A percentile compares a stretch with the other conserved stretches of the same genome.
Conservation (phyloP, 352 stramenopile genomes). For the Phytophthora agathidicida region DNA sequence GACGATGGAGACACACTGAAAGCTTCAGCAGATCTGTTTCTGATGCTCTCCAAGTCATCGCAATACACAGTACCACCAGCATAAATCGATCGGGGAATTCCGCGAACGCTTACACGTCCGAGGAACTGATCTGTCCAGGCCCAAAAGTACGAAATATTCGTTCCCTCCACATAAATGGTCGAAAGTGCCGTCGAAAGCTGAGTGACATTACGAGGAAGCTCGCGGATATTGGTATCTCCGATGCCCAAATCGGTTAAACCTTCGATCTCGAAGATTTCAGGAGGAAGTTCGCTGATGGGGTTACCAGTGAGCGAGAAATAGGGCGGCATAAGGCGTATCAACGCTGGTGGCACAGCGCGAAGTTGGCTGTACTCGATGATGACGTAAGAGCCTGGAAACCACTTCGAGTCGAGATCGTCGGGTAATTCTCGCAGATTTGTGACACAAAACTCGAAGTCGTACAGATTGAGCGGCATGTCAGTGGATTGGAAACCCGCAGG, state of each 20-base stretch:
- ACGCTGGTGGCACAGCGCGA: conserved; percentile 1
- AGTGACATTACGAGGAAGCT: conserved; percentile 14
- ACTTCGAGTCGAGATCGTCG: conserved; percentile 36
- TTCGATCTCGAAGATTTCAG: conserved; percentile 19
- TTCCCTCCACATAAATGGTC: not conserved
- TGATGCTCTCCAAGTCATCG: conserved; percentile 11
- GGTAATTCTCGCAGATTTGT: conserved; percentile 45
- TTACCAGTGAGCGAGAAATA: conserved; percentile 16
- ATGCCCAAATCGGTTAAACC: conserved; percentile 11
- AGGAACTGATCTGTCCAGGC: conserved; percentile 13
- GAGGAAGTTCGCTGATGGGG: conserved; percentile 18
- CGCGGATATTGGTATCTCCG: conserved; percentile 1
- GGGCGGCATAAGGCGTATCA: not conserved
- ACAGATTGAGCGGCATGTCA: conserved; percentile 32
- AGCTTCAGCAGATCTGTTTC: not conserved
- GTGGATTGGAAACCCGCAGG: conserved; percentile 36
- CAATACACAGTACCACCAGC: conserved; percentile 8
- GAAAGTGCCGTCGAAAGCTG: conserved; percentile 2
- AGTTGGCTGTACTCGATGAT: conserved; percentile 31
- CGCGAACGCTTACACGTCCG: not conserved
- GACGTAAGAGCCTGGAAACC: conserved; percentile 17
- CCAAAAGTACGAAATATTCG: conserved; percentile 10
- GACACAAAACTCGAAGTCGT: conserved; percentile 43
- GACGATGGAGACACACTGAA: not conserved
- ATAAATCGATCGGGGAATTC: not conserved